Evolutionary conservation across 768 basidiomycete genomes (phyloP), one percentile per base, ranked within the genome.

Genomic region (Porpolomopsis calyptriformis): DNA sequence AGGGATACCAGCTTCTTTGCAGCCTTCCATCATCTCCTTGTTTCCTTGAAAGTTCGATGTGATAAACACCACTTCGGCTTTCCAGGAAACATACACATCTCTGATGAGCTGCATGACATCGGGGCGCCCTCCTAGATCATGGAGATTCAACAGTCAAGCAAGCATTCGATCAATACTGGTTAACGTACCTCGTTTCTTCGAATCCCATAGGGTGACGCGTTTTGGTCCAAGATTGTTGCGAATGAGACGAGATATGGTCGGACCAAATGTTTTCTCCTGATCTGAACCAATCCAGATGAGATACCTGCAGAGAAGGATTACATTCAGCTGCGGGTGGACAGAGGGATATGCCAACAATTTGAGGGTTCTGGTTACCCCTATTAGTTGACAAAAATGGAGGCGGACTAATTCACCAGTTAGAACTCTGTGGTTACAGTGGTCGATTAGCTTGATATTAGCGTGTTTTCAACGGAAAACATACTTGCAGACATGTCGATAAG

Each of bases 11-110:
- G 73, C 74, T 52, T 72, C 71, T 60, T 80, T 85, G 66, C 78
- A 86, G 18, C 82, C 85, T 58, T 82, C 69, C 74, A 85, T 85
- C 49, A 88, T 80, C 55, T 88, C 84, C 11, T 73, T 68, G 60
- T 88, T 87, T 23, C 85, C 85, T 33, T 77, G 71, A 54, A 73
- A 81, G 64, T 88, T 88, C n/a, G 84, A 86, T 6, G 85, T 88
- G 60, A 88, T 83, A 62, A 88, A 85, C 22, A 87, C 78, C 37
- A 88, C 79, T 66, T 88, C 85, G 2, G 85, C 85, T 34, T 76
- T 68, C 80, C 81, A 88, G 36, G 69, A 72, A 22, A 72, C 59
- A 53, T 83, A 84, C 2, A 70, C 73, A 49, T 87, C 82, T 55
- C 76, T 78, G 56, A 87, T 57, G 44, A 88, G 61, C 58, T 84